These are phyloP conservation scores for Mycocentrospora acerina DNA, from an alignment of 2,329 filamentous ascomycete genomes.

Conservation along the genomic window DNA sequence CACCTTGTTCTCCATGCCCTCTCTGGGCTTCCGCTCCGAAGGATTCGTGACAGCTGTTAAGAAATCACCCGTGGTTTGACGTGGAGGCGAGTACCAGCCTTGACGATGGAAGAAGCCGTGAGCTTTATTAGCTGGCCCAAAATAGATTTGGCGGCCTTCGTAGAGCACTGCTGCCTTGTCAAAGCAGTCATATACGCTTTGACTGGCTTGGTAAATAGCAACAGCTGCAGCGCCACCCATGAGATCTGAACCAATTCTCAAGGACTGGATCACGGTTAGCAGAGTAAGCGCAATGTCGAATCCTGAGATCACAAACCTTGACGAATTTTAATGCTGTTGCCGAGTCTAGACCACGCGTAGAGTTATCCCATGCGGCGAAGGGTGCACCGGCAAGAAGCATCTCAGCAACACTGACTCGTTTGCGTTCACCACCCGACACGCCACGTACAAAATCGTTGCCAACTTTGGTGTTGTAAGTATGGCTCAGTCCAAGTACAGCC, in stretches of 20 bases:
- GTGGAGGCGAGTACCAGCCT: slow-evolving; percentile 67
- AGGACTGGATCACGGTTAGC: slow-evolving; percentile 26
- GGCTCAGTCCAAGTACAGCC: slow-evolving; percentile 55
- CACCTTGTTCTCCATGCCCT: slow-evolving; percentile 47
- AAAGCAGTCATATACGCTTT: slow-evolving; percentile 62
- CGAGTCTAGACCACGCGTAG: slow-evolving; percentile 42
- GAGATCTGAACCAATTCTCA: slow-evolving; percentile 54
- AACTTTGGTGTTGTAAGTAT: slow-evolving; percentile 59
- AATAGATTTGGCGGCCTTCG: slow-evolving; percentile 77
- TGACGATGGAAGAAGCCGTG: slow-evolving; percentile 67
- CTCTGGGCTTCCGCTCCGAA: slow-evolving; percentile 44
- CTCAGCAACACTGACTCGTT: slow-evolving; percentile 63
- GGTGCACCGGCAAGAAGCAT: slow-evolving; percentile 45
- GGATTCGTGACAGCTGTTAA: slow-evolving; percentile 68
- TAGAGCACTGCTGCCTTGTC: slow-evolving; percentile 76
- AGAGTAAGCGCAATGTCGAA: too few relatives aligned
- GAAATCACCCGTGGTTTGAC: slow-evolving; percentile 74
- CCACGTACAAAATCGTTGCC: slow-evolving; percentile 62
- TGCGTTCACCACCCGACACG: slow-evolving; percentile 63
- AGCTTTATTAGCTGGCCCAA: slow-evolving; percentile 62
- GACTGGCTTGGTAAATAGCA: slow-evolving; percentile 57
- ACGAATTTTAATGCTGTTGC: slow-evolving; percentile 61
- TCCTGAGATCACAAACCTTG: slow-evolving; percentile 22
- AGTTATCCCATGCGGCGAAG: slow-evolving; percentile 50
- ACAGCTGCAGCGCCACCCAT: slow-evolving; percentile 55